Conservation (phyloP, 2,329 filamentous ascomycete species). For the Rutstroemia sp. region DNA sequence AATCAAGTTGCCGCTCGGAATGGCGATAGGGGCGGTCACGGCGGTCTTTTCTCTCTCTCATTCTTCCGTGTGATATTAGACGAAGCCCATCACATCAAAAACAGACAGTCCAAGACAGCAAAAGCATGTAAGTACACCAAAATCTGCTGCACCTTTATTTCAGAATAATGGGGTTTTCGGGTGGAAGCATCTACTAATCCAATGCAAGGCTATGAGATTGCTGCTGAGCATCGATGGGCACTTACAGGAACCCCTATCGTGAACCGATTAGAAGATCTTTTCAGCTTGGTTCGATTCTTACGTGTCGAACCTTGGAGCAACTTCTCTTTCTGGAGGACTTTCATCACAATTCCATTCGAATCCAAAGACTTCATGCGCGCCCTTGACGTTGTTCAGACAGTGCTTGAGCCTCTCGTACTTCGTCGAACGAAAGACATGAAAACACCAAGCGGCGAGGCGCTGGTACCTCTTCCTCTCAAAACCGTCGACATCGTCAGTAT, state of each 20-base stretch:
- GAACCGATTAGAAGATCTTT: slow-evolving; percentile 89
- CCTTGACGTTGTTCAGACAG: slow-evolving; percentile 93
- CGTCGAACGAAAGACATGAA: slow-evolving; percentile 97
- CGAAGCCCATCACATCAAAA: slow-evolving; percentile 91
- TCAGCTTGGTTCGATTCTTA: slow-evolving; percentile 85
- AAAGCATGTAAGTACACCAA: slow-evolving; percentile 57
- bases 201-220: slow-evolving; percentile 58
- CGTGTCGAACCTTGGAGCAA: slow-evolving; percentile 97
- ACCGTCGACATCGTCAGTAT: slow-evolving; percentile 81
- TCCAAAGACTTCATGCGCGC: slow-evolving; percentile 90
- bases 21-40: slow-evolving; percentile 56
- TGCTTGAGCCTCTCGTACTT: slow-evolving; percentile 91
- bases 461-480: slow-evolving; percentile 78
- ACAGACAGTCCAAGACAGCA: slow-evolving; percentile 82
- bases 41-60: slow-evolving; percentile 80
- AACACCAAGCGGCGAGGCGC: slow-evolving; percentile 72
- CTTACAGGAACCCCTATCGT: slow-evolving; percentile 95
- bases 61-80: slow-evolving; percentile 96
- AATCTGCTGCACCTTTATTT: neutral
- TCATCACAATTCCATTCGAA: slow-evolving; percentile 96
- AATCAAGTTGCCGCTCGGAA: slow-evolving; percentile 61
- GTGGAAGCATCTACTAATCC: neutral
- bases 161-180: neutral
- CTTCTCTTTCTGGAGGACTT: slow-evolving; percentile 98
- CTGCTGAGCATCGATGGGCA: slow-evolving; percentile 81